These are phyloP conservation scores for Dichomitus squalens DNA, from an alignment of 1,284 basidiomycete genomes.

Conservation along the genomic window DNA sequence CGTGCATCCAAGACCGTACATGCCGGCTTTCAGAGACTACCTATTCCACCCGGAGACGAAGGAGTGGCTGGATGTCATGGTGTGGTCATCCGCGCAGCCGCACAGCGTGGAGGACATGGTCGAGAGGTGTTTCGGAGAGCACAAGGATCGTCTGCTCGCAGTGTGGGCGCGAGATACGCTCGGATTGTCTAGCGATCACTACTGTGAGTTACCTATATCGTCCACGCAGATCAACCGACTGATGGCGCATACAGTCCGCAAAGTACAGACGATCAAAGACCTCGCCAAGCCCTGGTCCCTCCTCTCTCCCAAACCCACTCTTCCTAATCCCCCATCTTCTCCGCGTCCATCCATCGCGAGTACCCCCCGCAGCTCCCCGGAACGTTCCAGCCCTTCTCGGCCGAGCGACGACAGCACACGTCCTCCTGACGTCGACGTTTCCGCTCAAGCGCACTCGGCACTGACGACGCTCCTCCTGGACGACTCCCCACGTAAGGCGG, in stretches of 20 bases:
- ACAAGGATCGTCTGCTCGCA: slow-evolving; percentile 50
- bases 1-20: slow-evolving; percentile 68
- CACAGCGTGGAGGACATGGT: slow-evolving; percentile 80
- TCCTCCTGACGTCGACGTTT: neutral
- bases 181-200: slow-evolving; percentile 57
- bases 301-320: slow-evolving; percentile 31
- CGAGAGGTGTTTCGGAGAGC: slow-evolving; percentile 50
- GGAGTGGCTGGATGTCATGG: slow-evolving; percentile 76
- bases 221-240: neutral
- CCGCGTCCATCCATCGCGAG: slow-evolving; percentile 23
- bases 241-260: slow-evolving; percentile 47
- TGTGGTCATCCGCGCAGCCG: slow-evolving; percentile 87
- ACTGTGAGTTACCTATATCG: slow-evolving; percentile 51
- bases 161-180: slow-evolving; percentile 83
- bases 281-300: slow-evolving; percentile 73
- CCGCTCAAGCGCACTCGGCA: slow-evolving; percentile 50
- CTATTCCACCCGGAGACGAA: slow-evolving; percentile 58
- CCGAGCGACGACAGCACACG: slow-evolving; percentile 6
- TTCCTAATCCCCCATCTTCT: slow-evolving; percentile 21
- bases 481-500: slow-evolving; percentile 79
- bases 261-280: slow-evolving; percentile 77
- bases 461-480: slow-evolving; percentile 79
- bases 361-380: slow-evolving; percentile 17
- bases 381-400: slow-evolving; percentile 9
- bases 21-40: slow-evolving; percentile 65